Evolutionary conservation across 75 land plant genomes (phyloP).

Genomic region (Chamaecyparis obtusa): DNA sequence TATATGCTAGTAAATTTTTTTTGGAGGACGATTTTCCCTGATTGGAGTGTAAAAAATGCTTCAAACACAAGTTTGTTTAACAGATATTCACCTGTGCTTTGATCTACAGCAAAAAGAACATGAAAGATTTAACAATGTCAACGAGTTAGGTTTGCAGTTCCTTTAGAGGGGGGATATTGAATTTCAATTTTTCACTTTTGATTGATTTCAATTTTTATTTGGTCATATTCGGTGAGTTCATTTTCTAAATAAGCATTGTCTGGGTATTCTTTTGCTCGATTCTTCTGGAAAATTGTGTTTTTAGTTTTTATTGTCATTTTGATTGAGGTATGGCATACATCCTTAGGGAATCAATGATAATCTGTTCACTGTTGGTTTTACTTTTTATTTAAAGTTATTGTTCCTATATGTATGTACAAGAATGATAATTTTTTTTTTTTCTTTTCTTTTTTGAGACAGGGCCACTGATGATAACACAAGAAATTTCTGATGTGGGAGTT

Average conservation of each 20-base stretch:
- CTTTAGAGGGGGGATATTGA: no score
- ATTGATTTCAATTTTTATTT: background rate
- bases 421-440: background rate
- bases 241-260: background rate
- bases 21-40: background rate
- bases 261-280: background rate
- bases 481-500: background rate
- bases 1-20: no score
- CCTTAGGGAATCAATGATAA: background rate
- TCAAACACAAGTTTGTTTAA: background rate
- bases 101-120: background rate
- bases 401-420: background rate
- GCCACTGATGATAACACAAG: conserved; percentile 6
- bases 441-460: background rate
- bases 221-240: background rate
- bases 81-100: background rate
- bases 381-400: background rate
- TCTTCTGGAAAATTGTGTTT: background rate
- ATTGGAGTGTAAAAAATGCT: background rate
- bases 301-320: background rate
- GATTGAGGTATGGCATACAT: background rate
- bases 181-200: background rate
- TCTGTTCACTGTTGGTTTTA: background rate
- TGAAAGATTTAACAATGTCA: no score
- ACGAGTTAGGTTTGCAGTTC: no score